phyloP scores from a whole-genome alignment of 345 rosid genomes.

The Odontarrhena argentea region DNA sequence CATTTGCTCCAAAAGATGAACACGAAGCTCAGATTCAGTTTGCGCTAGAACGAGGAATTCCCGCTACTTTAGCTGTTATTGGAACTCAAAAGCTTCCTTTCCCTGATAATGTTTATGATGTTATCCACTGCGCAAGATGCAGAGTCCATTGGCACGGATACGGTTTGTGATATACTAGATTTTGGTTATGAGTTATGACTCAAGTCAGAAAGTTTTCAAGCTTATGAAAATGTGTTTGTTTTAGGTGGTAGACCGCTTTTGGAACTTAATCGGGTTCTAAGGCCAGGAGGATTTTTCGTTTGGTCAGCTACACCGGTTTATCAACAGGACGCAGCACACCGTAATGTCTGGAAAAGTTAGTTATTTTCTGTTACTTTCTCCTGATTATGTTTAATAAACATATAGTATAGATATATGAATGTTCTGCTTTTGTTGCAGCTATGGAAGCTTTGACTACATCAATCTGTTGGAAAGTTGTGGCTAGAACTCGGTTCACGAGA shows the following conservation, averaged over 20 bases:
- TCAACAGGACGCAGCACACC: conserved; percentile 58
- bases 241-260: conserved; percentile 86
- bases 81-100: conserved; percentile 78
- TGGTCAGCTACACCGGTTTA: conserved; percentile 99
- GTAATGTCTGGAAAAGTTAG: conserved; percentile 72
- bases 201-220: conserved; percentile 35
- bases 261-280: conserved; percentile 87
- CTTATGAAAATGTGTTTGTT: conserved; percentile 20
- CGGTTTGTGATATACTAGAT: conserved; percentile 20
- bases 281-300: conserved; percentile 90
- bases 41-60: conserved; percentile 88
- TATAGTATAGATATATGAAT: not conserved
- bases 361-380: conserved; percentile 5
- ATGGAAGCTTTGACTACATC: conserved; percentile 71
- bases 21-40: conserved; percentile 98
- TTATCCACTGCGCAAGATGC: conserved; percentile 95
- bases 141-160: conserved; percentile 83
- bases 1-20: conserved; percentile 96
- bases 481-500: conserved; percentile 58
- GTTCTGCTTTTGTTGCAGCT: conserved; percentile 49
- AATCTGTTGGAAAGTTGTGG: conserved; percentile 82
- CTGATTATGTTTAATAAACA: not conserved
- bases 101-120: conserved; percentile 67
- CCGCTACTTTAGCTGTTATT: conserved; percentile 80
- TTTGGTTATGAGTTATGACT: conserved; percentile 44